Conservation (phyloP, 2,329 filamentous ascomycete species). For the Pseudogymnoascus sp. region DNA sequence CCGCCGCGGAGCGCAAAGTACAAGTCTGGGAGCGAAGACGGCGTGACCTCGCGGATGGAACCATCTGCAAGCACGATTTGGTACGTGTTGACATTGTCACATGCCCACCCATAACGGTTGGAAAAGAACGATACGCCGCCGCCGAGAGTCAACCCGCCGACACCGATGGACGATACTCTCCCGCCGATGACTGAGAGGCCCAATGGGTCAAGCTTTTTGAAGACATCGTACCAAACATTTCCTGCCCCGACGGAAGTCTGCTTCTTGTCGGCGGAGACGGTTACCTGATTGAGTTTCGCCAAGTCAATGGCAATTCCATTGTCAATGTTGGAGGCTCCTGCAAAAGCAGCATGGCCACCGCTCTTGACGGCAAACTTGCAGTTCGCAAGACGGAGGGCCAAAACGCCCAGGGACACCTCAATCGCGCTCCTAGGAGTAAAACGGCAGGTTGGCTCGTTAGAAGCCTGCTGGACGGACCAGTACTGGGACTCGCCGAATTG, state of each 20-base stretch:
- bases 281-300: conserved; percentile 21
- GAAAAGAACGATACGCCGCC: conserved; percentile 19
- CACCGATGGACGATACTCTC: conserved; percentile 21
- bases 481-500: conserved; percentile 14
- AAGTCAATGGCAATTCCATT: conserved; percentile 43
- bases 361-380: conserved; percentile 21
- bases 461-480: conserved; percentile 18
- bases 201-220: conserved; percentile 26
- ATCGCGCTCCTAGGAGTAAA: not conserved
- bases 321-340: conserved; percentile 42
- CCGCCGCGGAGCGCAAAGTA: conserved; percentile 47
- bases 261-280: conserved; percentile 22
- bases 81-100: conserved; percentile 17
- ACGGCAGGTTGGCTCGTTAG: conserved; percentile 16
- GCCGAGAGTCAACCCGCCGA: conserved; percentile 18
- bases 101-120: conserved; percentile 18
- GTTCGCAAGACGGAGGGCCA: conserved; percentile 11
- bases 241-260: conserved; percentile 30
- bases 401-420: conserved; percentile 3
- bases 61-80: conserved; percentile 28
- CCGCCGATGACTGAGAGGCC: conserved; percentile 31
- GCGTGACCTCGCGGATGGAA: conserved; percentile 22
- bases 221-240: conserved; percentile 32
- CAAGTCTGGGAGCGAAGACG: conserved; percentile 33
- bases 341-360: conserved; percentile 22